Base-by-base conservation (phyloP, 2,329 filamentous ascomycete species). In the Hymenoscyphus scutula region DNA sequence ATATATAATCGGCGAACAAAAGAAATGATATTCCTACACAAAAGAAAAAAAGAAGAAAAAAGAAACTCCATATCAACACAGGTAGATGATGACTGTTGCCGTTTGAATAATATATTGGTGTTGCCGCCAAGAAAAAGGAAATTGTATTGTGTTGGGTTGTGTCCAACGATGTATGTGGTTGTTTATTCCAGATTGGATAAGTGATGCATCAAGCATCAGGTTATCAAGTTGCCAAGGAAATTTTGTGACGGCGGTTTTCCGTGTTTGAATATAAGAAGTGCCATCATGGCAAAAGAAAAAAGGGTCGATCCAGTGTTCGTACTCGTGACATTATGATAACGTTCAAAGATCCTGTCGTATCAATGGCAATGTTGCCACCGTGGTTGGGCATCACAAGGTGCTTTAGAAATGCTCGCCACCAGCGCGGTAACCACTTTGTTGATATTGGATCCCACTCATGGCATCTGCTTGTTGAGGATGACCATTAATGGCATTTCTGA, bases 361-460 rank as follows among this genome's bases (percentile, higher is more conserved):
- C 53, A 32, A 19, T 32, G 53, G 27, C 45, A 37, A 37, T 37
- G 29, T 19, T 11, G 53, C 30, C 30, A 37, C 34, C 25, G 10
- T 23, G 29, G 29, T 34, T 4, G 37, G 23, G 25, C 7, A 17
- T 53, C n/a, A 8, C 34, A n/a, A 51, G 23, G 51, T 25, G 27
- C 19, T 56, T 55, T 54, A 64, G 45, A 64, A 61, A 23, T 62
- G 65, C 17, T 67, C 66, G 8, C 59, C 48, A 19, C 58, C 59
- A 25, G 64, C 32, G 6, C 65, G 65, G 59, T 68, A 70, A 11
- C 65, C 68, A 23, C 65, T 67, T 56, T 68, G 70, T 34, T 73
- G 70, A 62, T 88, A 89, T 70, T 88, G 85, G 5, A 89, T 84
- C 1, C 86, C 86, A 1, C 84, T 86, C 86, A 89, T 89, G 0